Evolutionary conservation across 2,329 filamentous ascomycete genomes (phyloP), one percentile per base, ranked within the genome.

Genomic region (Cercospora sojina): DNA sequence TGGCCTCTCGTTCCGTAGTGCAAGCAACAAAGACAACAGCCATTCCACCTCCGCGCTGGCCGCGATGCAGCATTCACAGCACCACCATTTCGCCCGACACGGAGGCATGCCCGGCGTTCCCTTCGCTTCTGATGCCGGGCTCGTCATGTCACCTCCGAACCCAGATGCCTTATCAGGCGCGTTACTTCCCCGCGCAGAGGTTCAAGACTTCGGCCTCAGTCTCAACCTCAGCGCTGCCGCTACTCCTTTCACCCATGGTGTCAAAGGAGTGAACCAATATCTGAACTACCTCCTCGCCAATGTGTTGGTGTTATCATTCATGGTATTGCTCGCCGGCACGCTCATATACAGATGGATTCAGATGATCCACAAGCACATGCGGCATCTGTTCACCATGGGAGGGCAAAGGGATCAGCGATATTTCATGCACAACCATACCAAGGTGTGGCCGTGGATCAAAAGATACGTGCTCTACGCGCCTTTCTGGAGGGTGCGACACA

Each of bases 401-500:
- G 77, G 78, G 64, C 74, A 78, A 5, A 70, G 74, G 29, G 76
- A 78, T 59, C 80, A 84, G 74, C 72, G 74, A 62, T 84, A 81
- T 71, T 84, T 81, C 80, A 77, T 79, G 64, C 72, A 77, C 49
- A 83, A 84, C 73, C 77, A 78, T 67, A 80, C 78, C 3, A 67
- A 64, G 10, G 78, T 79, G 72, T 83, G 82, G 80, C 81, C 90
- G n/a, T 87, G 83, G 79, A 80, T 92, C 70, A 83, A 84, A 81
- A 87, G 85, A 75, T 84, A 90, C 71, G 69, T 92, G 20, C 79
- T 90, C 18, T 89, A 88, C 75, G 89, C 92, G 1, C 92, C 92
- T 5, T 79, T 96, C 18, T 86, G 88, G 74, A 85, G 84, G 64
- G 91, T 91, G 75, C 85, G 91, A 74, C 92, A 95, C 79, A 95